phyloP scores from a whole-genome alignment of 257 asterid species.

The Phtheirospermum japonicum region DNA sequence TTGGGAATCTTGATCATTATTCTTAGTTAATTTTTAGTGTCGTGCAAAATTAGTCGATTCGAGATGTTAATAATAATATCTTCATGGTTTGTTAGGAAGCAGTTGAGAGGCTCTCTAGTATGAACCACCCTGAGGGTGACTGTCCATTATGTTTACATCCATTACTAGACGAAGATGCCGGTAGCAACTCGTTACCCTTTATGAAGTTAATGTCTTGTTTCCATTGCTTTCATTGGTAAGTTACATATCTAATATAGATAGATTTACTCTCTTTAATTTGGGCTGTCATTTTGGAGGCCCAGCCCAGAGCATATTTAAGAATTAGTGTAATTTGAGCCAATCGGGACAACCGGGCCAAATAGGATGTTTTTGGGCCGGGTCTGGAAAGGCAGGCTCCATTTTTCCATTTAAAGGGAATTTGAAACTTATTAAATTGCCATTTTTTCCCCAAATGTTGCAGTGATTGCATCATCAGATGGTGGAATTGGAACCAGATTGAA shows the following conservation, averaged over 20 bases:
- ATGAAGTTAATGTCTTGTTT: conserved; percentile 99
- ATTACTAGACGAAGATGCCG: conserved; percentile 65
- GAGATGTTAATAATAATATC: conserved; percentile 31
- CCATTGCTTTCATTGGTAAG: conserved; percentile 96
- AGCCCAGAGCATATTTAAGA: too few relatives aligned
- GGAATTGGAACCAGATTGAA: conserved; percentile 62
- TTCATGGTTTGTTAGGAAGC: conserved; percentile 64
- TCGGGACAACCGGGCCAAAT: too few relatives aligned
- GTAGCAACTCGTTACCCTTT: conserved; percentile 49
- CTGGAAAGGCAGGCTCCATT: neutral
- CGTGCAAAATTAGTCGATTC: conserved; percentile 1
- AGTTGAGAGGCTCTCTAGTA: conserved; percentile 81
- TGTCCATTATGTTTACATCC: conserved; percentile 84
- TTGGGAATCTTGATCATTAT: conserved; percentile 17
- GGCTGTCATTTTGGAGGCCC: too few relatives aligned
- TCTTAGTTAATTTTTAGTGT: conserved; percentile 19
- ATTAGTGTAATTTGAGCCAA: too few relatives aligned
- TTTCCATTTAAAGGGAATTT: conserved; percentile 8
- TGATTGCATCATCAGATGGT: conserved; percentile 84
- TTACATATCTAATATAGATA: neutral
- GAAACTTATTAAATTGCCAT: conserved; percentile 16
- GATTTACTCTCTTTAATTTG: conserved; percentile 11
- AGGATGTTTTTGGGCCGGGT: too few relatives aligned
- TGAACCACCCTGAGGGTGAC: conserved; percentile 95
- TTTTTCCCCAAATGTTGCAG: conserved; percentile 38